Percentiles rank a stretch among this genome's conserved stretches.
These are phyloP conservation scores for Przewalskia tangutica DNA, from an alignment of 257 asterid species.

Conservation along the genomic window DNA sequence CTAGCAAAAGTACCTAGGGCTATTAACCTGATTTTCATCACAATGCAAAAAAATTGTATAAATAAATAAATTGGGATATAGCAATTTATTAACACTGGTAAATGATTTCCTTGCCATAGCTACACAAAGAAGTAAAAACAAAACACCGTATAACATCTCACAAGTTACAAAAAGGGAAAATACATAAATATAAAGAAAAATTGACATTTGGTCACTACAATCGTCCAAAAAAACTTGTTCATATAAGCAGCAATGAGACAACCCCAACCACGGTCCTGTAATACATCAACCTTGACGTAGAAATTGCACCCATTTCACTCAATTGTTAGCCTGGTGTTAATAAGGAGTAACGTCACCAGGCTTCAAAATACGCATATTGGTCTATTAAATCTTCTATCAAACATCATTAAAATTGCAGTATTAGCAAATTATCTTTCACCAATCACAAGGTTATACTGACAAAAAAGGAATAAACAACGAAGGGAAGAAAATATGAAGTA, in stretches of 20 bases:
- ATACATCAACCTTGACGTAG: background rate
- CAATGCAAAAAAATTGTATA: background rate
- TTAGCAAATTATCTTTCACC: background rate
- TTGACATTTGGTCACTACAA: background rate
- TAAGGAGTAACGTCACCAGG: background rate
- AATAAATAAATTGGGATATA: background rate
- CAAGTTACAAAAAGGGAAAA: background rate
- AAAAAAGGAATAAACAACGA: background rate
- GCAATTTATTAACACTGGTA: background rate
- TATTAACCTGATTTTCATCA: background rate
- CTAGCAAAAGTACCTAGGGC: background rate
- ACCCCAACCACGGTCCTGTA: background rate
- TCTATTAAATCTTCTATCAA: background rate
- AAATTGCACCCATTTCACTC: background rate
- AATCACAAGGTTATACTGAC: background rate
- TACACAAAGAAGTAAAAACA: background rate
- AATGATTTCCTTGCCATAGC: background rate
- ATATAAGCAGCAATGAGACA: background rate
- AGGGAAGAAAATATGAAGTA: background rate
- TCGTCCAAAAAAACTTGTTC: background rate
- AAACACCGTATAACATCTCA: background rate
- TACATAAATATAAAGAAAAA: background rate
- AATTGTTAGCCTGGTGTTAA: background rate
- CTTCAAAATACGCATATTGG: background rate
- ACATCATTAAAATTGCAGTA: background rate